phyloP scores from a whole-genome alignment of 1,284 basidiomycete species.

The Rhodotorula sp. region DNA sequence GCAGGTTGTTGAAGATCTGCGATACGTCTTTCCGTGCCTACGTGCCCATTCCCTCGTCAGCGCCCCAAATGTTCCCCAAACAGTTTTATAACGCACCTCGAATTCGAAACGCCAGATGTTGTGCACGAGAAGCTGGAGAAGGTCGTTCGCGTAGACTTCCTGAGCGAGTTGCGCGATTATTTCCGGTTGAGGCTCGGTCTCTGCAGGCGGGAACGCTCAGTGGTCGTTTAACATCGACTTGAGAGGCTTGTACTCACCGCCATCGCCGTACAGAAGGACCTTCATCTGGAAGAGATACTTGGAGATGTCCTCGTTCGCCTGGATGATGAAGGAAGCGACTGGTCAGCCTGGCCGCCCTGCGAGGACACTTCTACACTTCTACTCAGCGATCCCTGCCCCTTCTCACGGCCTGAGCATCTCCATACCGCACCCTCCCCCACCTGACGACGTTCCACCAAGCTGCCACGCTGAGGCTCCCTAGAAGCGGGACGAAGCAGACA shows the following conservation, averaged over 20 bases:
- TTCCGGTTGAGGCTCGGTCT: conserved; percentile 41
- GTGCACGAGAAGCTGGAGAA: conserved; percentile 75
- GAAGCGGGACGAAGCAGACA: too few relatives aligned
- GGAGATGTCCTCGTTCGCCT: conserved; percentile 85
- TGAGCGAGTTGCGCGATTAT: conserved; percentile 88
- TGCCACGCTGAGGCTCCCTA: background rate
- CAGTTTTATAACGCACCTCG: conserved; percentile 72
- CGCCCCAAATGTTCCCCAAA: too few relatives aligned
- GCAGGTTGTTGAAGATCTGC: conserved; percentile 93
- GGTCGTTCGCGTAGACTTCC: conserved; percentile 88
- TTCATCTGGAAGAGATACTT: conserved; percentile 87
- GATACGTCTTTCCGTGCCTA: conserved; percentile 82
- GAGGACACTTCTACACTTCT: too few relatives aligned
- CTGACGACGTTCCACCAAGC: background rate
- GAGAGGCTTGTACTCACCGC: conserved; percentile 55
- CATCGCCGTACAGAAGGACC: conserved; percentile 78
- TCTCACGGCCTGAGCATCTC: background rate
- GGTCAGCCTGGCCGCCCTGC: background rate
- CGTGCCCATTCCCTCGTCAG: too few relatives aligned
- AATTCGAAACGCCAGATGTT: conserved; percentile 89
- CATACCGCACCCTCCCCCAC: background rate
- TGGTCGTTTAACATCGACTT: background rate
- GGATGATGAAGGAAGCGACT: background rate
- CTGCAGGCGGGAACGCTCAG: background rate
- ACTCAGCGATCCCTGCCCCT: background rate